phyloP scores from a whole-genome alignment of 2,329 filamentous ascomycete species.

The Colletotrichum liriopes region DNA sequence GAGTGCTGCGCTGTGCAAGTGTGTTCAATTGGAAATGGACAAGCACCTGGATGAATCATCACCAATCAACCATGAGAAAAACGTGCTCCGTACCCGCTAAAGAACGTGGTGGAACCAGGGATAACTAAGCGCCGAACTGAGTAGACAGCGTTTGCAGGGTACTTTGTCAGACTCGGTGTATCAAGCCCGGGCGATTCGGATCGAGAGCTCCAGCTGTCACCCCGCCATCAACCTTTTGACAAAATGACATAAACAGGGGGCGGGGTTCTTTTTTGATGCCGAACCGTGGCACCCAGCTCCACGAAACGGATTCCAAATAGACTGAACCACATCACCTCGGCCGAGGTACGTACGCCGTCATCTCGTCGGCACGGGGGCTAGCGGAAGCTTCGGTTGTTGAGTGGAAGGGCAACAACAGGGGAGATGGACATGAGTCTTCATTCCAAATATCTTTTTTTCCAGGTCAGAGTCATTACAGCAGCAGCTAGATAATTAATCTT shows the following conservation, averaged over 20 bases:
- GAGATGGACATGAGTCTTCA: neutral
- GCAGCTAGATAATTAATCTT: neutral
- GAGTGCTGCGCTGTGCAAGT: neutral
- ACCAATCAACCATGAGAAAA: conserved; percentile 19
- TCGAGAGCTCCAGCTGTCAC: neutral
- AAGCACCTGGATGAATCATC: conserved; percentile 41
- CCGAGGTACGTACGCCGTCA: conserved; percentile 9
- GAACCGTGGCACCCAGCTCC: conserved; percentile 14
- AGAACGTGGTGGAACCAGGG: conserved; percentile 33
- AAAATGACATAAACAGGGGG: conserved; percentile 3
- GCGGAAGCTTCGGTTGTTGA: neutral
- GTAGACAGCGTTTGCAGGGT: neutral
- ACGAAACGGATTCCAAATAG: conserved; percentile 29
- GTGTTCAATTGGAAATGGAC: neutral
- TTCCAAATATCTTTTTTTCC: neutral
- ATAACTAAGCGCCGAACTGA: conserved; percentile 34
- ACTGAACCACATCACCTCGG: conserved; percentile 17
- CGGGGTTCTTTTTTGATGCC: neutral
- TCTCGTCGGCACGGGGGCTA: conserved; percentile 7
- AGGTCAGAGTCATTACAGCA: neutral
- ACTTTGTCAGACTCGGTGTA: neutral
- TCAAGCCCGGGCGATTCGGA: neutral
- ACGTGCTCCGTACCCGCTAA: conserved; percentile 10
- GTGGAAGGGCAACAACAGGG: neutral
- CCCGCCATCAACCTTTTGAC: conserved; percentile 7